Evolutionary conservation across 805 yeast species (phyloP).

Genomic region (Ogataea nonfermentans): DNA sequence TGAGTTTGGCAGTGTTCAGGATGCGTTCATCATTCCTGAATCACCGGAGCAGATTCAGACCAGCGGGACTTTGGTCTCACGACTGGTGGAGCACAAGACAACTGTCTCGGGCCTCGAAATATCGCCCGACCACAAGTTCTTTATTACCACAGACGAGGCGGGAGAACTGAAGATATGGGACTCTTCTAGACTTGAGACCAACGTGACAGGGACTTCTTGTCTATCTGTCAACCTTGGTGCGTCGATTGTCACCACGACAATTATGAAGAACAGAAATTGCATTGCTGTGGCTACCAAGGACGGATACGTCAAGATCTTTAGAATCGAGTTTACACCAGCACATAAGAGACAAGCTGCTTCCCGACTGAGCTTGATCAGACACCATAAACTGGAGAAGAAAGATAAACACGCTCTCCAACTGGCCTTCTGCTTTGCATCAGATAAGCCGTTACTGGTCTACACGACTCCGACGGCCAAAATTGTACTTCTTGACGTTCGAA

Average conservation of each 20-base stretch:
- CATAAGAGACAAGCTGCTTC: constrained; percentile 19
- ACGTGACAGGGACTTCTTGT: constrained; percentile 51
- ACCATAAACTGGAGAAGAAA: constrained; percentile 35
- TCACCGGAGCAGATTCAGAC: neutral
- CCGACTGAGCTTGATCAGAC: constrained; percentile 37
- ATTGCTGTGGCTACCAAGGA: constrained; percentile 54
- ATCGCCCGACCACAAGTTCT: constrained; percentile 60
- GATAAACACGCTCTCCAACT: constrained; percentile 44
- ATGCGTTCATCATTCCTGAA: constrained; percentile 4
- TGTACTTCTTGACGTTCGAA: constrained; percentile 54
- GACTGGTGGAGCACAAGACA: constrained; percentile 60
- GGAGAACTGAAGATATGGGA: constrained; percentile 84
- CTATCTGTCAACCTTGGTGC: constrained; percentile 48
- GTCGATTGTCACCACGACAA: constrained; percentile 47
- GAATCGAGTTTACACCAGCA: constrained; percentile 34
- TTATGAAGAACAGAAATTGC: constrained; percentile 54
- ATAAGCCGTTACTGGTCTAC: constrained; percentile 44
- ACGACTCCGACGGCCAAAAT: constrained; percentile 55
- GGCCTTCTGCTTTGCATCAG: constrained; percentile 39
- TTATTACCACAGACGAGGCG: constrained; percentile 74
- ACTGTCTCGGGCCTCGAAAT: constrained; percentile 56
- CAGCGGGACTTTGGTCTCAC: constrained; percentile 56
- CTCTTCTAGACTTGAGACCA: constrained; percentile 57
- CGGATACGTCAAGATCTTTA: constrained; percentile 43
- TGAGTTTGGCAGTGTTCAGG: constrained; percentile 58